These are phyloP conservation scores for Ogataea nakhonphanomensis DNA, from an alignment of 805 yeast species.

Conservation along the genomic window DNA sequence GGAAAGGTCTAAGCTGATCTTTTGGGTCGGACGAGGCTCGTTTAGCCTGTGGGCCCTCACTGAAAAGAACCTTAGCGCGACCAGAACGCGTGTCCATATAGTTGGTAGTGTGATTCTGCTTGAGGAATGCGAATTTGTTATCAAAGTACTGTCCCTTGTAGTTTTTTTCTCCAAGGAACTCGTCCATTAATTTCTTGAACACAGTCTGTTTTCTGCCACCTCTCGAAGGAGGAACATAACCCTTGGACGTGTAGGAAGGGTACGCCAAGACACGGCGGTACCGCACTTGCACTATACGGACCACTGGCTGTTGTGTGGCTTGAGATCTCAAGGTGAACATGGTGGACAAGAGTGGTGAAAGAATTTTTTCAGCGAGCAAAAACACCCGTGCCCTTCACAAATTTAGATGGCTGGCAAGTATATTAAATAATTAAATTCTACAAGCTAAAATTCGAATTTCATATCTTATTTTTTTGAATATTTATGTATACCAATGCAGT, in stretches of 20 bases:
- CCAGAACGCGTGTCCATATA: slow-evolving; percentile 56
- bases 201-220: slow-evolving; percentile 42
- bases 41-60: slow-evolving; percentile 7
- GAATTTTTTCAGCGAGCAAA: slow-evolving; percentile 8
- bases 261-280: slow-evolving; percentile 53
- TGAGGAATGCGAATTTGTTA: slow-evolving; percentile 71
- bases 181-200: slow-evolving; percentile 60
- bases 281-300: slow-evolving; percentile 39
- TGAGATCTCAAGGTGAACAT: slow-evolving; percentile 5
- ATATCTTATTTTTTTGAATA: slow-evolving; percentile 3
- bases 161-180: slow-evolving; percentile 80
- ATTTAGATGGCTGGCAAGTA: not conserved
- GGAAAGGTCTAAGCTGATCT: slow-evolving; percentile 70
- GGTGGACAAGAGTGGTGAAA: not conserved
- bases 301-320: slow-evolving; percentile 1
- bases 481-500: slow-evolving; percentile 9
- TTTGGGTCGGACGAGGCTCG: slow-evolving; percentile 9
- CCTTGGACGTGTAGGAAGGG: slow-evolving; percentile 47
- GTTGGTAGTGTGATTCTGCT: slow-evolving; percentile 66
- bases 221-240: slow-evolving; percentile 36
- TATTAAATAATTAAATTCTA: too few relatives aligned
- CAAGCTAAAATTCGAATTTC: not conserved
- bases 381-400: slow-evolving; percentile 6
- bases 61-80: slow-evolving; percentile 32
- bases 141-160: slow-evolving; percentile 75